phyloP scores from a whole-genome alignment of 179 eudicot genomes.

The Patellifolia procumbens region DNA sequence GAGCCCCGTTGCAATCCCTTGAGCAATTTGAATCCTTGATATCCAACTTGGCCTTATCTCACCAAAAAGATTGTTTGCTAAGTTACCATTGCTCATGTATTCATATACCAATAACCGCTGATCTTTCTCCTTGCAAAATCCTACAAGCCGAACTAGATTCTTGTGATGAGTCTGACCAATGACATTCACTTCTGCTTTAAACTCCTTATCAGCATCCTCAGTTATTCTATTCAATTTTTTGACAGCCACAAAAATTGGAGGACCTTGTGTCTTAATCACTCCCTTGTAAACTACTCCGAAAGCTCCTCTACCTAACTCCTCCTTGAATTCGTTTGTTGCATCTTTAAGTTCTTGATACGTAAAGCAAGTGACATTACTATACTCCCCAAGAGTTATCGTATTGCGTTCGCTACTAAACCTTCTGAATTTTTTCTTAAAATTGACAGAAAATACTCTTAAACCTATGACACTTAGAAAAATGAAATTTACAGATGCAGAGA shows the following conservation, averaged over 20 bases:
- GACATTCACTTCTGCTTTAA: conserved; percentile 38
- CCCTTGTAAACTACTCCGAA: conserved; percentile 41
- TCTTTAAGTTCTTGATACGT: conserved; percentile 29
- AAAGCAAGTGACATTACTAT: conserved; percentile 27
- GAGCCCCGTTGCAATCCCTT: conserved; percentile 41
- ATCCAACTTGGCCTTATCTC: conserved; percentile 35
- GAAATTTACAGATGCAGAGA: conserved; percentile 14
- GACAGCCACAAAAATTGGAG: conserved; percentile 18
- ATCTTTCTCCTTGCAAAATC: conserved; percentile 40
- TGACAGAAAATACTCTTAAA: conserved; percentile 4
- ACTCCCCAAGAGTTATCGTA: not conserved
- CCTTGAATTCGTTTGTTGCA: conserved; percentile 32
- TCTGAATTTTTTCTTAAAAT: conserved; percentile 4
- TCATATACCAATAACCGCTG: conserved; percentile 47
- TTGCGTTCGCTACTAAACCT: not conserved
- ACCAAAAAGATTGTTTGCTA: conserved; percentile 38
- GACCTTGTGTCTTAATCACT: not conserved
- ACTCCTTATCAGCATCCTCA: conserved; percentile 31
- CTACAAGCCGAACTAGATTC: conserved; percentile 43
- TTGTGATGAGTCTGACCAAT: conserved; percentile 53
- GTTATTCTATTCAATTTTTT: conserved; percentile 32
- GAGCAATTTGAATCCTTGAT: conserved; percentile 27
- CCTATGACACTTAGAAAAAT: conserved; percentile 18
- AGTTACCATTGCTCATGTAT: conserved; percentile 41
- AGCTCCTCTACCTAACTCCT: conserved; percentile 40